Conservation (phyloP, 23 red algal genomes). For the Gracilaria domingensis region DNA sequence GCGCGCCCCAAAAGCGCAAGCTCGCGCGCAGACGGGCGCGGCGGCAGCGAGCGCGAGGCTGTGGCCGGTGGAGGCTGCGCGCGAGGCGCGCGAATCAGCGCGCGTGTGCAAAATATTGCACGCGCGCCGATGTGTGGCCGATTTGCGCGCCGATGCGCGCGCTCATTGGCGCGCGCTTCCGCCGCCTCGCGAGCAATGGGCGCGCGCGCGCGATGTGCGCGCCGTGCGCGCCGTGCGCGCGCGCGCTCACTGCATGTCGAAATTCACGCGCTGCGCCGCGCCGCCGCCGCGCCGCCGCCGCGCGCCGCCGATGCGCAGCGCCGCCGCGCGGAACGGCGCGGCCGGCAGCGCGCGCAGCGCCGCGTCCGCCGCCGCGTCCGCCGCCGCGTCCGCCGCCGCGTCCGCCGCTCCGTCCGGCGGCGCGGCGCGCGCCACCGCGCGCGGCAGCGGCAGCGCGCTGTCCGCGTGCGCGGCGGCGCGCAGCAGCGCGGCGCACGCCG, state of each 20-base stretch:
- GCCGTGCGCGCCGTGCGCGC: too few species aligned
- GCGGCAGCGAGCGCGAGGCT: not conserved
- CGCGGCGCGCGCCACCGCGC: not conserved
- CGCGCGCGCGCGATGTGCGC: constrained; percentile 13
- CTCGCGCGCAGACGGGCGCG: not conserved
- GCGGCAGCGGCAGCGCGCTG: not conserved
- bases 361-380: not conserved
- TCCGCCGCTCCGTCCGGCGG: not conserved
- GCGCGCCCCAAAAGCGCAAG: not conserved
- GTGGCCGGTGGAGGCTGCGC: constrained; percentile 33
- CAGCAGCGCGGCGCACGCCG: not conserved
- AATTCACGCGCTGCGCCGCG: constrained; percentile 16
- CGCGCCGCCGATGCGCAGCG: constrained; percentile 13
- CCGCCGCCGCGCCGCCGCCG: not conserved
- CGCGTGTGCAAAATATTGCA: constrained; percentile 50
- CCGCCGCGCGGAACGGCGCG: not conserved
- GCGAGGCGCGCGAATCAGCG: constrained; percentile 6
- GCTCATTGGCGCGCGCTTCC: constrained; percentile 26
- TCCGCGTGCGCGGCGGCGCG: constrained; percentile 10
- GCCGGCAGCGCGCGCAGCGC: not conserved
- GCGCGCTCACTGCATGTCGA: not conserved
- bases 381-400: not conserved
- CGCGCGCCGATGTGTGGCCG: not conserved
- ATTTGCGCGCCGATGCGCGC: constrained; percentile 18
- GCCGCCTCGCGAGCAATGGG: constrained; percentile 40